Evolutionary conservation across 345 rosid species (phyloP).

Genomic region (Eucalyptus melliodora): DNA sequence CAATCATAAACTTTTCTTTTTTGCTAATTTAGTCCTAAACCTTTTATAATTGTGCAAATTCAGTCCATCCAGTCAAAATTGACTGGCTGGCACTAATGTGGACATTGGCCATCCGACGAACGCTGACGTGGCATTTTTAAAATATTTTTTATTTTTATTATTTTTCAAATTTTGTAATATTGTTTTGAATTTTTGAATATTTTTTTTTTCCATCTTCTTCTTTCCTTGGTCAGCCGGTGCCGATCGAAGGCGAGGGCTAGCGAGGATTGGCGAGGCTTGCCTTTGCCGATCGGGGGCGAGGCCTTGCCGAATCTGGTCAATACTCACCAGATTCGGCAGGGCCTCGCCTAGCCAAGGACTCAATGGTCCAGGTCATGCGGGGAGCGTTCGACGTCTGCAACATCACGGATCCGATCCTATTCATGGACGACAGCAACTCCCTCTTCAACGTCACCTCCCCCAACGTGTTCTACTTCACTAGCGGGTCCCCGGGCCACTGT

Average conservation of each 20-base stretch:
- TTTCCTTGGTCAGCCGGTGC: fast-evolving
- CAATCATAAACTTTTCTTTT: no score
- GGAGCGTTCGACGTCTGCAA: conserved; percentile 57
- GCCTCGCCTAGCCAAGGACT: conserved; percentile 65
- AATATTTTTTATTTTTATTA: no score
- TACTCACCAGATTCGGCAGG: fast-evolving
- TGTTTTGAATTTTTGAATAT: no score
- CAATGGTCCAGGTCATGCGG: conserved; percentile 59
- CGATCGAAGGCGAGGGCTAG: fast-evolving
- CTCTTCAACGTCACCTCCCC: conserved; percentile 65
- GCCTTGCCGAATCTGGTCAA: fast-evolving
- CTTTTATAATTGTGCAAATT: no score
- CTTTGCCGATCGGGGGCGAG: fast-evolving
- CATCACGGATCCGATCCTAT: conserved; percentile 59
- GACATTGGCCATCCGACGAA: fast-evolving
- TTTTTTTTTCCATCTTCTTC: no score
- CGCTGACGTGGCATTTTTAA: no score
- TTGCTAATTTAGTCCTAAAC: no score
- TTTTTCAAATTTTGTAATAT: no score
- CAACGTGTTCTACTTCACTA: conserved; percentile 62
- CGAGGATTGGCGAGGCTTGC: no score
- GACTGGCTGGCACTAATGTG: fast-evolving
- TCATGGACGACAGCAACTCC: conserved; percentile 87
- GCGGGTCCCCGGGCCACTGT: conserved; percentile 62
- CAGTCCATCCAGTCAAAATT: no score